These are phyloP conservation scores for Neobulgaria alba DNA, from an alignment of 2,329 filamentous ascomycete genomes.

Conservation along the genomic window DNA sequence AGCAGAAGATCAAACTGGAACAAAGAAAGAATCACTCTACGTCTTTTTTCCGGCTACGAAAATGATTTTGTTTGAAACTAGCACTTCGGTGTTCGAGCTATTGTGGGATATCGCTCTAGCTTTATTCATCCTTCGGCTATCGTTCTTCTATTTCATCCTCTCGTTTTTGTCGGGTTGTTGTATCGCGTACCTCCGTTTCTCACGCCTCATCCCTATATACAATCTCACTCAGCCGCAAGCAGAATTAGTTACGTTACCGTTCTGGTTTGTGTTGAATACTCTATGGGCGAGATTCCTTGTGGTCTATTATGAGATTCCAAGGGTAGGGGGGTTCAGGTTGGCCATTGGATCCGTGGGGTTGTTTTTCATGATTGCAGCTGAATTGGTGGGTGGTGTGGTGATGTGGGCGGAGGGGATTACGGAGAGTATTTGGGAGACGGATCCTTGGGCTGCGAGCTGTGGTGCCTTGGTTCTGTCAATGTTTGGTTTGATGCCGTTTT, in stretches of 20 bases:
- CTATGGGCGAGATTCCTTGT: slow-evolving; percentile 24
- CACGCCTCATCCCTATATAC: slow-evolving; percentile 12
- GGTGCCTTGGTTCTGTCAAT: slow-evolving; percentile 9
- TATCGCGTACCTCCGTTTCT: slow-evolving; percentile 12
- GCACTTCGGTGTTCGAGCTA: slow-evolving; percentile 28
- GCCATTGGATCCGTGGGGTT: slow-evolving; percentile 25
- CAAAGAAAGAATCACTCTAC: neutral
- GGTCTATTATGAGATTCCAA: slow-evolving; percentile 25
- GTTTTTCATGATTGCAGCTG: slow-evolving; percentile 19
- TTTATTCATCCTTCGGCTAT: slow-evolving; percentile 30
- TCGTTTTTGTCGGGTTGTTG: slow-evolving; percentile 19
- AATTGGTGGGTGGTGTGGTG: slow-evolving; percentile 12
- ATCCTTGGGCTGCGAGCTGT: slow-evolving; percentile 6
- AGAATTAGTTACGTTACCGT: slow-evolving; percentile 11
- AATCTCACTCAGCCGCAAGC: slow-evolving; percentile 14
- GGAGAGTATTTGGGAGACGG: slow-evolving; percentile 16
- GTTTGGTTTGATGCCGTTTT: slow-evolving; percentile 22
- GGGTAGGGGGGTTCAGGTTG: slow-evolving; percentile 24
- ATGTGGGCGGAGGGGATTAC: slow-evolving; percentile 18
- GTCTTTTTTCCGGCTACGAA: neutral
- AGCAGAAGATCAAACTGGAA: neutral
- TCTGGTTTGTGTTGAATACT: slow-evolving; percentile 14
- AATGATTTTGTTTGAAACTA: slow-evolving; percentile 28
- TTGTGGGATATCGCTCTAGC: slow-evolving; percentile 33
- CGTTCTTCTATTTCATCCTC: slow-evolving; percentile 28